phyloP scores from a whole-genome alignment of 768 basidiomycete species.

The Hortiboletus campestris region DNA sequence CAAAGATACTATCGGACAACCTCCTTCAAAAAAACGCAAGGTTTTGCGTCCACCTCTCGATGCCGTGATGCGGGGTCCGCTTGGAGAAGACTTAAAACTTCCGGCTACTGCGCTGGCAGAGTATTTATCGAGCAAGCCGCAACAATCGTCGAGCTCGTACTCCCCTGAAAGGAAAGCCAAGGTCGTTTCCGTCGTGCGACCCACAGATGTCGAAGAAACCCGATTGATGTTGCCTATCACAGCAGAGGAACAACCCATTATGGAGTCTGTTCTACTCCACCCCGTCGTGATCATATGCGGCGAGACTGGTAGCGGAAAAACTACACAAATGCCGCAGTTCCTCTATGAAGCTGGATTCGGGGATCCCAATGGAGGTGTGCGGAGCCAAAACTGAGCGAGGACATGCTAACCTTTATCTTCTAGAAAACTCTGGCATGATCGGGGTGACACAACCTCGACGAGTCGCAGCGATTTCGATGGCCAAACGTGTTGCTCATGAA shows the following conservation, averaged over 20 bases:
- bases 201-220: slow-evolving; percentile 69
- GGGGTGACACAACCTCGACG: slow-evolving; percentile 96
- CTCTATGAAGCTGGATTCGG: slow-evolving; percentile 98
- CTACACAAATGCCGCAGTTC: slow-evolving; percentile 97
- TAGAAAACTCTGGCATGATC: slow-evolving; percentile 97
- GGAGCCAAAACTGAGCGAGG: slow-evolving; percentile 14
- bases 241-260: slow-evolving; percentile 90
- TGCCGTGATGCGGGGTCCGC: slow-evolving; percentile 68
- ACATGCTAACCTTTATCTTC: slow-evolving; percentile 3
- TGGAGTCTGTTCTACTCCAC: slow-evolving; percentile 87
- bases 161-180: slow-evolving; percentile 35
- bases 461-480: slow-evolving; percentile 97
- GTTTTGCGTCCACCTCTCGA: slow-evolving; percentile 29
- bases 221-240: slow-evolving; percentile 84
- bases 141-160: slow-evolving; percentile 1
- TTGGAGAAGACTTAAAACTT: slow-evolving; percentile 68
- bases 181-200: slow-evolving; percentile 56
- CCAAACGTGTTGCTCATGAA: slow-evolving; percentile 88
- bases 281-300: slow-evolving; percentile 72
- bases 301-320: slow-evolving; percentile 98
- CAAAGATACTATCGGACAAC: slow-evolving; percentile 5
- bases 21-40: slow-evolving; percentile 48
- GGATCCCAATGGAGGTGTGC: slow-evolving; percentile 68
- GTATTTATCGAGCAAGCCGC: slow-evolving; percentile 25
- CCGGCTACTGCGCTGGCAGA: slow-evolving; percentile 67